Conservation (phyloP, 768 basidiomycete genomes). For the Sarcomyxa edulis region DNA sequence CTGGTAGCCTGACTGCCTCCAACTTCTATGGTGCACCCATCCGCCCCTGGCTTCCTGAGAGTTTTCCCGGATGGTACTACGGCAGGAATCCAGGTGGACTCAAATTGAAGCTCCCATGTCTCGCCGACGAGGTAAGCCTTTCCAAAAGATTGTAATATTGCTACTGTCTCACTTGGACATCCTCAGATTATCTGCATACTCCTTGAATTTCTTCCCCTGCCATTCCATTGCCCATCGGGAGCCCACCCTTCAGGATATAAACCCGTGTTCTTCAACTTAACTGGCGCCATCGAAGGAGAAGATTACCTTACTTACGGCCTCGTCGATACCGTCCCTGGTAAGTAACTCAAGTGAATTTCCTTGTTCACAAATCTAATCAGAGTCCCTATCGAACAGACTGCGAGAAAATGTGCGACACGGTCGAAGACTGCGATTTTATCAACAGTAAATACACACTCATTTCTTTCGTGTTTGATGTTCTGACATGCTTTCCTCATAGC, state of each 20-base stretch:
- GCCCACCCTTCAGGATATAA: slow-evolving; percentile 18
- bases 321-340: slow-evolving; percentile 26
- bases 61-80: slow-evolving; percentile 33
- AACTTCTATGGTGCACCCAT: slow-evolving; percentile 29
- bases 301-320: slow-evolving; percentile 30
- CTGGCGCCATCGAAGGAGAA: slow-evolving; percentile 24
- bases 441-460: slow-evolving; percentile 22
- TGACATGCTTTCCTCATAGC: too few relatives aligned
- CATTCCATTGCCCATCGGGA: slow-evolving; percentile 18
- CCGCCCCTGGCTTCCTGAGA: slow-evolving; percentile 24
- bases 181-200: slow-evolving; percentile 17
- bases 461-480: neutral
- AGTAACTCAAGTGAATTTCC: neutral
- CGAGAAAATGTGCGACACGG: slow-evolving; percentile 24
- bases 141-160: neutral
- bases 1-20: slow-evolving; percentile 7
- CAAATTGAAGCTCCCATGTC: slow-evolving; percentile 17
- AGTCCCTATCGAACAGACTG: slow-evolving; percentile 17
- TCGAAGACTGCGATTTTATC: slow-evolving; percentile 24
- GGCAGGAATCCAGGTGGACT: slow-evolving; percentile 20
- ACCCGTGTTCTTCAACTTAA: slow-evolving; percentile 22
- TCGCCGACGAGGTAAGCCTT: slow-evolving; percentile 12
- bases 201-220: slow-evolving; percentile 17
- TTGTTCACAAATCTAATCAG: neutral
- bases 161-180: slow-evolving; percentile 2